Evolutionary conservation across 805 yeast species (phyloP).

Genomic region (Pichia sporocuriosa): DNA sequence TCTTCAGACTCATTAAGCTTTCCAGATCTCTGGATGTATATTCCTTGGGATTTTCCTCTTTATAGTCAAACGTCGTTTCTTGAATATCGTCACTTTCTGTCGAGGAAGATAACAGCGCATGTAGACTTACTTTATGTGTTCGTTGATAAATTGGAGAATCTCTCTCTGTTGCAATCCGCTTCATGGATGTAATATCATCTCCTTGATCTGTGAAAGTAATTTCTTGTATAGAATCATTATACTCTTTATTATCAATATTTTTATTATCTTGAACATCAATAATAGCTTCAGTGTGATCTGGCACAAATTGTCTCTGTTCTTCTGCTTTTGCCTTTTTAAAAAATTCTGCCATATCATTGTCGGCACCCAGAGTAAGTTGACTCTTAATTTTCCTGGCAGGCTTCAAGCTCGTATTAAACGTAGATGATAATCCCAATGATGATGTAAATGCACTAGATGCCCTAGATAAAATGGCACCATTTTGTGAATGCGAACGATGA

Average conservation of each 20-base stretch:
- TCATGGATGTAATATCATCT: slow-evolving; percentile 15
- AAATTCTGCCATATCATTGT: slow-evolving; percentile 11
- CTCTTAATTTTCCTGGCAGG: slow-evolving; percentile 5
- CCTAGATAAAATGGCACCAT: slow-evolving; percentile 2
- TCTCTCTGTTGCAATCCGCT: slow-evolving; percentile 29
- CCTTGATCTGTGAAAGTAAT: slow-evolving; percentile 3
- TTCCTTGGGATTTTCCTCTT: not conserved
- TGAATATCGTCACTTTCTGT: slow-evolving; percentile 7
- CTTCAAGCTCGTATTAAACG: not conserved
- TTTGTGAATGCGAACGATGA: slow-evolving; percentile 7
- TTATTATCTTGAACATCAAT: not conserved
- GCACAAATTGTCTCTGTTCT: slow-evolving; percentile 6
- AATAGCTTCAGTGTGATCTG: not conserved
- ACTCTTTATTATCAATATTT: not conserved
- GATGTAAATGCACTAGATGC: slow-evolving; percentile 4
- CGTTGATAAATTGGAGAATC: slow-evolving; percentile 24
- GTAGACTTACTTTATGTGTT: slow-evolving; percentile 12
- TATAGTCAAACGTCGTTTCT: slow-evolving; percentile 11
- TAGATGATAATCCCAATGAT: not conserved
- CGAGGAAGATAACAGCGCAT: slow-evolving; percentile 6
- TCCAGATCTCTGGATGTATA: slow-evolving; percentile 2
- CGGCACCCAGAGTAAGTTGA: slow-evolving; percentile 9
- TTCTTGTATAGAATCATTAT: not conserved
- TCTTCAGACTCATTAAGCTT: not conserved
- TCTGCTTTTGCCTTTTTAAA: slow-evolving; percentile 11